phyloP scores from a whole-genome alignment of 805 yeast species.

The Candida lessepsii region DNA sequence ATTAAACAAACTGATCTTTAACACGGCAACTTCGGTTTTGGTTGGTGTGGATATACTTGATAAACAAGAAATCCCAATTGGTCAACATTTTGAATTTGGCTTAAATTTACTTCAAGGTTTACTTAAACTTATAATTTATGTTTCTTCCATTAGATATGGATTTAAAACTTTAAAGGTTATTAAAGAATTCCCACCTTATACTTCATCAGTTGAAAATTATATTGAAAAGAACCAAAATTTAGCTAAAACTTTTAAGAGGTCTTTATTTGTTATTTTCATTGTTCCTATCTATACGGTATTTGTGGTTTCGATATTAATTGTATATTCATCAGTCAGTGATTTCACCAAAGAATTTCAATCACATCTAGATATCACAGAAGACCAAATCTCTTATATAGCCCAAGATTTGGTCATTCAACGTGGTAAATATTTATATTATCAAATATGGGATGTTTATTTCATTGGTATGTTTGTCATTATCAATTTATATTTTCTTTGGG shows the following conservation, averaged over 20 bases:
- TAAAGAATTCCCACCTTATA: constrained; percentile 27
- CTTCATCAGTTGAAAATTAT: constrained; percentile 15
- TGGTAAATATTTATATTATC: constrained; percentile 3
- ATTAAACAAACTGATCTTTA: background rate
- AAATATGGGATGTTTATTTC: constrained; percentile 15
- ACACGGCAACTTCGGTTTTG: background rate
- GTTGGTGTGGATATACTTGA: background rate
- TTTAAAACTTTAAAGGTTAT: constrained; percentile 27
- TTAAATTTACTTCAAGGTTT: background rate
- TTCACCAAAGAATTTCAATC: background rate
- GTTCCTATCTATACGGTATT: constrained; percentile 19
- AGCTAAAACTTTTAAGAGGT: constrained; percentile 23
- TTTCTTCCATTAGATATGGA: constrained; percentile 20
- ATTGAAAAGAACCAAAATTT: constrained; percentile 19
- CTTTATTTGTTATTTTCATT: constrained; percentile 26
- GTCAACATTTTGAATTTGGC: background rate
- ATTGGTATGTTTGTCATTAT: constrained; percentile 15
- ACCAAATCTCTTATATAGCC: background rate
- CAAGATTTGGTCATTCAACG: constrained; percentile 3
- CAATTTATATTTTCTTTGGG: constrained; percentile 28
- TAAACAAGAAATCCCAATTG: background rate
- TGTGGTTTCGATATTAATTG: background rate
- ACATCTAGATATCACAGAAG: background rate
- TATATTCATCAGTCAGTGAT: background rate
- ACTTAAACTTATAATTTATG: constrained; percentile 1